These are phyloP conservation scores for Dryas alaskensis DNA, from an alignment of 306 rosid species.

Conservation along the genomic window DNA sequence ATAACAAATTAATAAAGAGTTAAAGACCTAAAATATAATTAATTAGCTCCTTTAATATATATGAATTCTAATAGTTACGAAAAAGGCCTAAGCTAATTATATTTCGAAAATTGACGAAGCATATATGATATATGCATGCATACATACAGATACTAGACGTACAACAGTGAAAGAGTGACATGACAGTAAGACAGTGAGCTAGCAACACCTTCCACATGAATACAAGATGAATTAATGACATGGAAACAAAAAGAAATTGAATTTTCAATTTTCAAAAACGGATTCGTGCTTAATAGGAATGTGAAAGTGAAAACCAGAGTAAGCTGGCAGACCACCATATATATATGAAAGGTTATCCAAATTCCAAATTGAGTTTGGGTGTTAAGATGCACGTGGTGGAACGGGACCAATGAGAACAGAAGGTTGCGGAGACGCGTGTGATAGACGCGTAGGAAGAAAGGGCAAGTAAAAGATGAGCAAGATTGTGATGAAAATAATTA, in stretches of 20 bases:
- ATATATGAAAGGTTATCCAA: neutral
- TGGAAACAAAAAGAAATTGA: slow-evolving; percentile 9
- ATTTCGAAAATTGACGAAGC: too few species aligned
- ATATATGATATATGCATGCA: too few species aligned
- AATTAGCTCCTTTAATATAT: too few species aligned
- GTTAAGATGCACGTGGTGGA: neutral
- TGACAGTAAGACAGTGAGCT: neutral
- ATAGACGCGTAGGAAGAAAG: neutral
- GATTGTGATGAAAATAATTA: slow-evolving; percentile 6
- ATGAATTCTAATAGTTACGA: too few species aligned
- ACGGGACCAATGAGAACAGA: slow-evolving; percentile 14
- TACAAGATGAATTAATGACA: neutral
- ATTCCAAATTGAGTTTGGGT: neutral
- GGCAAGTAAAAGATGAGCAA: neutral
- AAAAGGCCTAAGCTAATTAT: too few species aligned
- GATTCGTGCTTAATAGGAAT: slow-evolving; percentile 11
- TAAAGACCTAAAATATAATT: too few species aligned
- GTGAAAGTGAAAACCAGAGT: neutral
- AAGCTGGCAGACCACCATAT: neutral
- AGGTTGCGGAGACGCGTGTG: neutral
- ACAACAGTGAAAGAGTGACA: too few species aligned
- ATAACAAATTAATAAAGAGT: too few species aligned
- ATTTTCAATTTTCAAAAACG: slow-evolving; percentile 26
- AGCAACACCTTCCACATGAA: neutral
- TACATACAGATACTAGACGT: too few species aligned